Base-by-base conservation (phyloP, 78 protist genomes). In the Pelomyxa schiedti region DNA sequence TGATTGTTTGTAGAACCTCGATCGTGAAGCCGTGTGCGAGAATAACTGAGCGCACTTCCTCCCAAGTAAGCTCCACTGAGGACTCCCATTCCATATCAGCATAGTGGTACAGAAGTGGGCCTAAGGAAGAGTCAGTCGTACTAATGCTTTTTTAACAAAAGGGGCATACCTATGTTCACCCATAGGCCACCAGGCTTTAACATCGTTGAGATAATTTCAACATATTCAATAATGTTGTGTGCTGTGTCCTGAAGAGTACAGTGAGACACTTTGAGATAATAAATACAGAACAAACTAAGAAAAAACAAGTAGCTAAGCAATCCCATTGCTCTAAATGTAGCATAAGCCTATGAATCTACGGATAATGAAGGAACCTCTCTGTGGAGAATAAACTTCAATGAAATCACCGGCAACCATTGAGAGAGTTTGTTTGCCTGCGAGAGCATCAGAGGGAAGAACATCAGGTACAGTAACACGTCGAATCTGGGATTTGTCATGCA, bases 331-430 rank as follows among this genome's bases (percentile, higher is more conserved):
- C 16, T 16, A 24, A 16, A 39, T 70, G 16, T 3, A 30, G 42
- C 1, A 65, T 40, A 39, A 74, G 39, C 3, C 53, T 28, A 43
- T 47, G n/a, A n/a, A n/a, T n/a, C n/a, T n/a, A n/a, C n/a, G n/a
- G n/a, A n/a, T n/a, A n/a, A n/a, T n/a, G n/a, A n/a, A n/a, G n/a
- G n/a, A n/a, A n/a, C n/a, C n/a, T n/a, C n/a, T n/a, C n/a, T n/a
- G n/a, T n/a, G n/a, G n/a, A n/a, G n/a, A n/a, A n/a, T 84, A 86
- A 2, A 38, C 66, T 9, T 88, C 88, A 3, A 83, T 7, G 30
- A 88, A 88, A 53, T 88, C 92, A 6, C 92, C 92, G 0, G 91
- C 93, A 0, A 78, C 75, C 91, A 88, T 88, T 3, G 84, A 78
- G 40, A 88, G 32, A 1, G 38, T 42, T 6, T n/a, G 42, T 8